Percentiles rank a stretch among this genome's conserved stretches.
These are phyloP conservation scores for Thelonectria olida DNA, from an alignment of 2,329 filamentous ascomycete species.

Conservation along the genomic window DNA sequence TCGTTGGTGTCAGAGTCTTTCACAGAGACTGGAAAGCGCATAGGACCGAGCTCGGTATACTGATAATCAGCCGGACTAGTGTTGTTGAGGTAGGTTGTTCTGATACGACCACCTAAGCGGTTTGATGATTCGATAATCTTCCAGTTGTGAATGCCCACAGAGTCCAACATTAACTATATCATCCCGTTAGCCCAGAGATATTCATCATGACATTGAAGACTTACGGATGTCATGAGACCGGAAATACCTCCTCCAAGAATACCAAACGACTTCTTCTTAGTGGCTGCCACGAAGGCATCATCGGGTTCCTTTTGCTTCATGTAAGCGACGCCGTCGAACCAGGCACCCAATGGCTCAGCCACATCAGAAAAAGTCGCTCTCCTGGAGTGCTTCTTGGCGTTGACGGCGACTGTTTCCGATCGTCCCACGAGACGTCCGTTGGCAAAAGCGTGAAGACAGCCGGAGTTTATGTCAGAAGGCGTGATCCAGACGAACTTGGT, in stretches of 20 bases:
- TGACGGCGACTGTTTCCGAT: conserved; percentile 47
- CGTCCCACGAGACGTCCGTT: conserved; percentile 47
- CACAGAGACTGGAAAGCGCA: conserved; percentile 69
- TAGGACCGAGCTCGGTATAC: conserved; percentile 74
- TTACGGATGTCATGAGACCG: conserved; percentile 34
- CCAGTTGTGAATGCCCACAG: conserved; percentile 54
- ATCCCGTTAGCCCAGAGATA: not conserved
- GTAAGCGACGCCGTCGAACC: conserved; percentile 40
- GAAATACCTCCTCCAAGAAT: conserved; percentile 53
- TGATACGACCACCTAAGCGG: conserved; percentile 53
- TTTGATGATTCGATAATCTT: conserved; percentile 54
- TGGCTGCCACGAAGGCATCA: conserved; percentile 29
- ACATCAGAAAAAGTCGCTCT: conserved; percentile 75
- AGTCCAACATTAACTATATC: conserved; percentile 48
- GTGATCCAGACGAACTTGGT: conserved; percentile 38
- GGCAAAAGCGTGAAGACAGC: conserved; percentile 53
- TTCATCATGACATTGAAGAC: not conserved
- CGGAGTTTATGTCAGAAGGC: conserved; percentile 34
- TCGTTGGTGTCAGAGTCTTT: conserved; percentile 58
- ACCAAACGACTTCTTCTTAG: conserved; percentile 37
- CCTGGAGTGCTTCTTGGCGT: conserved; percentile 35
- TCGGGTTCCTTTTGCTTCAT: conserved; percentile 35
- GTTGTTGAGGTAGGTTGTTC: conserved; percentile 53
- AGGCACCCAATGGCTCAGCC: conserved; percentile 46
- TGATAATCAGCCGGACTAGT: conserved; percentile 41